phyloP scores from a whole-genome alignment of 768 basidiomycete genomes.

The Hydnomerulius pinastri region DNA sequence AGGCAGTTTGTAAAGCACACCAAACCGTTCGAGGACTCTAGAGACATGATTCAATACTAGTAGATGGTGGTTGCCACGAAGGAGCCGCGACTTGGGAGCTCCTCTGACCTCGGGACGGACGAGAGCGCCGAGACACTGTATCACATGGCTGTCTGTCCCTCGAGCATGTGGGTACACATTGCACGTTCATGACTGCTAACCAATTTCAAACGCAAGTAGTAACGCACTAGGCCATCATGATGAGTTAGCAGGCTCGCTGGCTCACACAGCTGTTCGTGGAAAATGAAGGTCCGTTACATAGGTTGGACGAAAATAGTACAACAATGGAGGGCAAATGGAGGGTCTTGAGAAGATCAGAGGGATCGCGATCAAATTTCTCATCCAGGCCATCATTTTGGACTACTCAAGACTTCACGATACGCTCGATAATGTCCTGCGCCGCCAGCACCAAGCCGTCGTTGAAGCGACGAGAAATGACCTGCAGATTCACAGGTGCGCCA shows the following conservation, averaged over 20 bases:
- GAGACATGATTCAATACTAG: constrained; percentile 21
- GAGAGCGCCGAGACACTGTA: too few relatives aligned
- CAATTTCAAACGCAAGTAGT: neutral
- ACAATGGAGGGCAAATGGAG: too few relatives aligned
- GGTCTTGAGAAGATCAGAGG: too few relatives aligned
- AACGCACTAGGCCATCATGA: too few relatives aligned
- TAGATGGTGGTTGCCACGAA: neutral
- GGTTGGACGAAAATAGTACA: neutral
- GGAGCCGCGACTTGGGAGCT: too few relatives aligned
- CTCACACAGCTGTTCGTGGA: neutral
- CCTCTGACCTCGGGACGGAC: too few relatives aligned
- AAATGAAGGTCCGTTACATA: neutral
- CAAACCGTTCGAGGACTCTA: constrained; percentile 52
- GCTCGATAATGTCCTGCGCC: constrained; percentile 25
- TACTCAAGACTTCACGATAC: constrained; percentile 21
- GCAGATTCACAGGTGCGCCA: constrained; percentile 21
- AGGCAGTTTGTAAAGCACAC: constrained; percentile 89
- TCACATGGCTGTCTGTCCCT: too few relatives aligned
- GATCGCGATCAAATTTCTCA: neutral
- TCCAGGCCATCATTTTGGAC: constrained; percentile 8
- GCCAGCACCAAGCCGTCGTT: constrained; percentile 29
- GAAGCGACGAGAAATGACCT: constrained; percentile 27
- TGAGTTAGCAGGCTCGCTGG: too few relatives aligned
- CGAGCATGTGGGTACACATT: too few relatives aligned
- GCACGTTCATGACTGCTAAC: too few relatives aligned